These are phyloP conservation scores for Dipodascus albidus DNA, from an alignment of 805 yeast genomes.

Conservation along the genomic window DNA sequence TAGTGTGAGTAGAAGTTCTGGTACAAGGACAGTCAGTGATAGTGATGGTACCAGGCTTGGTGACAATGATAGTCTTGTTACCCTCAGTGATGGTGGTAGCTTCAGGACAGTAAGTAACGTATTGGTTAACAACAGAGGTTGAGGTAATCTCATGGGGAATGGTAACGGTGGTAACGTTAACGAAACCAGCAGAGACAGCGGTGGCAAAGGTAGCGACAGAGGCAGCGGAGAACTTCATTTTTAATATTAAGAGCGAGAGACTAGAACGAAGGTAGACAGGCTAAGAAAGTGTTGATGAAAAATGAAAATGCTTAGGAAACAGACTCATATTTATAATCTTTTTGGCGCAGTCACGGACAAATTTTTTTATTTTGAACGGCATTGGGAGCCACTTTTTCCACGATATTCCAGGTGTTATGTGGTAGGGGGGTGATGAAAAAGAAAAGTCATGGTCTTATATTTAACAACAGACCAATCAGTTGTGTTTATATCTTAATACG, in stretches of 20 bases:
- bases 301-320: not conserved
- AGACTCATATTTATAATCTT: not conserved
- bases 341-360: too few relatives aligned
- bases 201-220: conserved; percentile 14
- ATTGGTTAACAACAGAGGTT: conserved; percentile 50
- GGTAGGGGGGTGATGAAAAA: not conserved
- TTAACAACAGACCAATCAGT: not conserved
- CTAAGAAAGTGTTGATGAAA: not conserved
- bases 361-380: too few relatives aligned
- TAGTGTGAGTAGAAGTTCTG: conserved; percentile 29
- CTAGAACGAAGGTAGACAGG: not conserved
- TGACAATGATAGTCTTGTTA: conserved; percentile 61
- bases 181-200: conserved; percentile 18
- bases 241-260: conserved; percentile 1
- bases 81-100: conserved; percentile 57
- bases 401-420: not conserved
- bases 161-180: conserved; percentile 19
- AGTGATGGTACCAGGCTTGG: conserved; percentile 71
- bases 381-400: too few relatives aligned
- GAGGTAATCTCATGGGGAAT: conserved; percentile 21
- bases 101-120: conserved; percentile 75
- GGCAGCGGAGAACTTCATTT: conserved; percentile 14
- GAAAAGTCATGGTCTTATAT: not conserved
- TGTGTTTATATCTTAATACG: not conserved
- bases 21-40: conserved; percentile 85